Evolutionary conservation across 1,139 yeast species (phyloP), one percentile per base, ranked within the genome.

Genomic region (Torulaspora pretoriensis): DNA sequence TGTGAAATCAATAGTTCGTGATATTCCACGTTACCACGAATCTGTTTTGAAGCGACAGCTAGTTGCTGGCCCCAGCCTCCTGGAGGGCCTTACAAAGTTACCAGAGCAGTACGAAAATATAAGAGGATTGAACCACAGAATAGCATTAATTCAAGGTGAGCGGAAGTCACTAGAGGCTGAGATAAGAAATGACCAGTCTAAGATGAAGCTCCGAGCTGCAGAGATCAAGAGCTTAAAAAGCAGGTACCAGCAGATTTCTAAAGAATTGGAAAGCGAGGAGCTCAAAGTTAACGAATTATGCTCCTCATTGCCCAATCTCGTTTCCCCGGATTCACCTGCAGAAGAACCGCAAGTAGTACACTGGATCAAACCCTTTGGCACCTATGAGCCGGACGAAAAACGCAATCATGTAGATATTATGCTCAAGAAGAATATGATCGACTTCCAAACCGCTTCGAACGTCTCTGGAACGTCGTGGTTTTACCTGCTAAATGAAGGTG

Each of bases 401-500:
- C 60, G 65, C 12, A 89, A 83, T 55, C 98, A 94, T 59, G 78
- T 81, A 43, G 64, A 62, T 2, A 81, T 94, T 13, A 59, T 64
- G 61, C 43, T 46, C 1, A 40, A 46, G 17, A 62, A 63, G 39
- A 40, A 52, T 0, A 67, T 92, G 19, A 68, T 89, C 37, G 94
- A 94, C 51, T 75, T 92, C 46, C 69, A 71, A 17, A 71, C 78
- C 0, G 97, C 96, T 0, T 71, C 97, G 0, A 70, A 75, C 33
- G 77, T 87, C 0, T 77, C 95, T 3, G 98, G 98, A 0, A 72
- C 84, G 2, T 89, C 96, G 1, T 90, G 95, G 83, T 92, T 90
- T 64, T 94, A 86, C 57, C 68, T 92, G 9, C 54, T 83, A 2
- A 89, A 89, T 13, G 95, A 86, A 53, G 97, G 95, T 8, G 97